Conservation (phyloP, 345 rosid genomes). For the Salix dunnii region DNA sequence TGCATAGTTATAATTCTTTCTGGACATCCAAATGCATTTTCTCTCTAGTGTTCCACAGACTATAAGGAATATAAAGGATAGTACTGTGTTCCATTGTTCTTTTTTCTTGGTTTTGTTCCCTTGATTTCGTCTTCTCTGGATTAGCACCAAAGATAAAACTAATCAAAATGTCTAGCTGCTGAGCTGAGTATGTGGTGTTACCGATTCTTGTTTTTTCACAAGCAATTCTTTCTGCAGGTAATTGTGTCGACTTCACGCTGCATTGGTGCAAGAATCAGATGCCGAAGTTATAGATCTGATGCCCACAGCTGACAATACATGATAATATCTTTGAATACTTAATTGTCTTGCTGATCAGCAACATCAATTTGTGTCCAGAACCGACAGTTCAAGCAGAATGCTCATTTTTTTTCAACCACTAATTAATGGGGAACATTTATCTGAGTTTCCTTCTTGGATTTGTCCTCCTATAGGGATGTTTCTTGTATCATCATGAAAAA, state of each 20-base stretch:
- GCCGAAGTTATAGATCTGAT: background rate
- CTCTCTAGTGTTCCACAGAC: too few species aligned
- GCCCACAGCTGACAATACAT: background rate
- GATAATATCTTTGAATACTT: background rate
- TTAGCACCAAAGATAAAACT: background rate
- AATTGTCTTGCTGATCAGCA: background rate
- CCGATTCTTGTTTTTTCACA: background rate
- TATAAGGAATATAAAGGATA: too few species aligned
- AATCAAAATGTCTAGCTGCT: background rate
- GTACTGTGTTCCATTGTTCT: background rate
- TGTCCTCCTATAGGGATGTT: background rate
- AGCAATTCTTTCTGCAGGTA: background rate
- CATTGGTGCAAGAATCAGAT: background rate
- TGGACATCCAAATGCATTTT: too few species aligned
- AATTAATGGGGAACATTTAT: background rate
- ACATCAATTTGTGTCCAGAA: background rate
- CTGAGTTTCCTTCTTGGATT: background rate
- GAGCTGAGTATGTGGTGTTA: background rate
- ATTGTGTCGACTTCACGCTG: background rate
- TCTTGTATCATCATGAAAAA: background rate
- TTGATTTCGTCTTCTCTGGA: background rate
- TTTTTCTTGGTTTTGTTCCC: background rate
- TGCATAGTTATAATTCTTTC: too few species aligned
- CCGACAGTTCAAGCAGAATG: background rate
- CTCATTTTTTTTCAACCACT: too few species aligned